Base-by-base conservation (phyloP, 495 filamentous ascomycete genomes). In the Jackrogersella minutella region DNA sequence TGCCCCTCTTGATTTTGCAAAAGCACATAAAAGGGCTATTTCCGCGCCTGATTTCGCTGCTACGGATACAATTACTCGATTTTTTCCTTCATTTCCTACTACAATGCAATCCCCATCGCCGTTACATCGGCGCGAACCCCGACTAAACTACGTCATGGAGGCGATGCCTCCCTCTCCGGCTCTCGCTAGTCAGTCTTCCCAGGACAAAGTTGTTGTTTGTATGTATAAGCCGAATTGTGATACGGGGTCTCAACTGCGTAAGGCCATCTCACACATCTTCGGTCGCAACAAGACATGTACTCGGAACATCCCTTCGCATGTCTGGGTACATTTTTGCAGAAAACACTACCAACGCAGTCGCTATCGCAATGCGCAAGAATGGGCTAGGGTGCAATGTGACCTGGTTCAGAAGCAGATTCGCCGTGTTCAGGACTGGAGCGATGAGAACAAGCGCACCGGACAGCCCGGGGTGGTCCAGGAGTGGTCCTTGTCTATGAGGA, bases 271-370 rank as follows among this genome's bases (percentile, higher is more conserved):
- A 0, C 91, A 97, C 64, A 82, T 93, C 60, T 95, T 96, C 69
- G 93, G 93, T n/a, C 85, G 93, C 10, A 96, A 97, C 81, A 96
- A 97, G 76, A 76, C 79, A 1, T 86, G 84, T 37, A 96, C 93
- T 0, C 84, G 87, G 13, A 75, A 78, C 3, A 88, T 97, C 39
- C 90, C 91, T 0, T 64, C 80, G 0, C 57, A 82, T 0, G 79
- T 90, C 13, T 94, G 90, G 90, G 82, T 89, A 0, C 82, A 87
- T 44, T 87, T 84, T 69, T 96, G 93, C 70, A 84, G 93, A 1
- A 95, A 93, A 70, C 90, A 94, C 69, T 97, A 96, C 75, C 93
- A 97, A 75, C 87, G 91, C 0, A 80, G 76, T 31, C 80, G 88
- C 0, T 95, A 93, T 72, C 81, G 88, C 0, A 85, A 87, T 52